These are phyloP conservation scores for Purpureocillium lavendulum DNA, from an alignment of 2,329 filamentous ascomycete genomes.

Conservation along the genomic window DNA sequence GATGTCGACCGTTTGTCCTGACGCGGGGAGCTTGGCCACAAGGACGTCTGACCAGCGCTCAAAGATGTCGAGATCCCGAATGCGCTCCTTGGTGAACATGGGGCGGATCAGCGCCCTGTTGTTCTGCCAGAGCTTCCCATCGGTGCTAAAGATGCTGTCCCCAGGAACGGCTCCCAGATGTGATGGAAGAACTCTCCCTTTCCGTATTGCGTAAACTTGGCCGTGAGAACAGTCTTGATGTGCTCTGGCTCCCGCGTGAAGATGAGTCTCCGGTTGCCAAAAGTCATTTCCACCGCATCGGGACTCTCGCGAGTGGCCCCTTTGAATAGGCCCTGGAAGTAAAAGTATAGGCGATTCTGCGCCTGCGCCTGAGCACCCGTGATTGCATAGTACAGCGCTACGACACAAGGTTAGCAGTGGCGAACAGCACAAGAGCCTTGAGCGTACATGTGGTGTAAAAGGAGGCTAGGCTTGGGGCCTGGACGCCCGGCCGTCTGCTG, in stretches of 20 bases:
- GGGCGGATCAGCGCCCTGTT: slow-evolving; percentile 73
- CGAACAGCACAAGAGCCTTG: no score
- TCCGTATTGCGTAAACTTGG: slow-evolving; percentile 76
- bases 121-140: slow-evolving; percentile 68
- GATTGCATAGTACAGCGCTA: background rate
- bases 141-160: slow-evolving; percentile 72
- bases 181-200: slow-evolving; percentile 68
- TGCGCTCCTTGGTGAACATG: slow-evolving; percentile 77
- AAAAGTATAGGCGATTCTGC: background rate
- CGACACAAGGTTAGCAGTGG: no score
- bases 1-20: slow-evolving; percentile 54
- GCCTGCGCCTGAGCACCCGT: background rate
- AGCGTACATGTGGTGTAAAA: background rate
- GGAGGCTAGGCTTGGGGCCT: background rate
- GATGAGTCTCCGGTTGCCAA: slow-evolving; percentile 50
- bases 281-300: slow-evolving; percentile 39
- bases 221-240: slow-evolving; percentile 79
- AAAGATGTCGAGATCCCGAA: slow-evolving; percentile 73
- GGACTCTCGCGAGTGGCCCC: background rate
- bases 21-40: background rate
- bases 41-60: slow-evolving; percentile 32
- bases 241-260: slow-evolving; percentile 81
- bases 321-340: background rate
- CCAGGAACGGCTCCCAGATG: slow-evolving; percentile 69
- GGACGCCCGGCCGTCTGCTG: background rate